Evolutionary conservation across 1,284 basidiomycete species (phyloP).

Genomic region (Pseudozyma pruni): DNA sequence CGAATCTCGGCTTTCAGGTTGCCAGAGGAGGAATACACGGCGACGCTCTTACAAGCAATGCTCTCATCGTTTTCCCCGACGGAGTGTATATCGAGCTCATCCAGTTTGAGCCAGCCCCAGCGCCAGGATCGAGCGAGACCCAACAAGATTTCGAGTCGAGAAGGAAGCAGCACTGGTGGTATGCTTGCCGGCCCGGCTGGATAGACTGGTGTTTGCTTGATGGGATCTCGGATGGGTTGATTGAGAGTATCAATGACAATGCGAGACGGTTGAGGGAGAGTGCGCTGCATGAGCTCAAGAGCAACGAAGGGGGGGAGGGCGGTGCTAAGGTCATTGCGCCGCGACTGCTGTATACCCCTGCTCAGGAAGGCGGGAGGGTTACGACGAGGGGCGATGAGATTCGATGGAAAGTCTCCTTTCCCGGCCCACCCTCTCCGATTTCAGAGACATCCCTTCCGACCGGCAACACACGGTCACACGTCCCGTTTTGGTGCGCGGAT

Average conservation of each 20-base stretch:
- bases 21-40: slow-evolving; percentile 48
- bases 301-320: slow-evolving; percentile 1
- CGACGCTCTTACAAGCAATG: slow-evolving; percentile 51
- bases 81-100: slow-evolving; percentile 58
- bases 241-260: slow-evolving; percentile 41
- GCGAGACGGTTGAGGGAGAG: slow-evolving; percentile 24
- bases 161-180: slow-evolving; percentile 52
- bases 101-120: slow-evolving; percentile 35
- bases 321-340: slow-evolving; percentile 15
- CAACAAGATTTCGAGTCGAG: slow-evolving; percentile 32
- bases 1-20: slow-evolving; percentile 50
- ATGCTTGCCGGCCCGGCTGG: slow-evolving; percentile 43
- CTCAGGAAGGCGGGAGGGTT: slow-evolving; percentile 33
- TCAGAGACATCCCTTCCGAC: not conserved
- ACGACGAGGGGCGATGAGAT: slow-evolving; percentile 43
- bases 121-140: slow-evolving; percentile 19
- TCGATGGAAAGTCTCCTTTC: slow-evolving; percentile 55
- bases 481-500: slow-evolving; percentile 56
- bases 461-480: slow-evolving; percentile 23
- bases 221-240: slow-evolving; percentile 29
- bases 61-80: slow-evolving; percentile 52
- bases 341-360: slow-evolving; percentile 20
- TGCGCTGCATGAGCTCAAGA: slow-evolving; percentile 11
- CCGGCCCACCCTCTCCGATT: slow-evolving; percentile 8
- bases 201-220: slow-evolving; percentile 54